Evolutionary conservation across 2,329 filamentous ascomycete species (phyloP).

Genomic region (Knufia fluminis): DNA sequence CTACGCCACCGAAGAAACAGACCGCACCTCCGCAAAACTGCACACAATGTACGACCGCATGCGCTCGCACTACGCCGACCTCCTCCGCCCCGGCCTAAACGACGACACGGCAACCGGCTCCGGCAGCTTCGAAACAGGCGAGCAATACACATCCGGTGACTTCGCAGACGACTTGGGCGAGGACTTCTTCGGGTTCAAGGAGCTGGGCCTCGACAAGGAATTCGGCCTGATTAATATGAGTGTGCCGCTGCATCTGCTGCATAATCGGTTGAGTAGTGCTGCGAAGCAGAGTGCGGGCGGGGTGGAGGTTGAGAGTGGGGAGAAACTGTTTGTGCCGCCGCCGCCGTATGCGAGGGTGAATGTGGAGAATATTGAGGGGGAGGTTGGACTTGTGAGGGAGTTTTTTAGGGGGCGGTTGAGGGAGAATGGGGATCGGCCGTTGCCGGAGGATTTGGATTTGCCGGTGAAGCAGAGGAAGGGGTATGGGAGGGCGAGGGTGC

Average conservation of each 20-base stretch:
- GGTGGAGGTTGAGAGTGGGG: constrained; percentile 13
- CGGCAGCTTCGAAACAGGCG: constrained; percentile 89
- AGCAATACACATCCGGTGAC: constrained; percentile 92
- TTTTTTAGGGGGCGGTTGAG: constrained; percentile 88
- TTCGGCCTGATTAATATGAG: constrained; percentile 79
- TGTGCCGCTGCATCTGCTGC: constrained; percentile 86
- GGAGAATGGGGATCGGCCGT: constrained; percentile 68
- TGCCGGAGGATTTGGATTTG: constrained; percentile 90
- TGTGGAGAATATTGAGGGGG: constrained; percentile 62
- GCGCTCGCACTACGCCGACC: constrained; percentile 84
- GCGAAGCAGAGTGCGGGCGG: constrained; percentile 44
- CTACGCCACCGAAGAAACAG: constrained; percentile 90
- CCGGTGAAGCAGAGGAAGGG: constrained; percentile 73
- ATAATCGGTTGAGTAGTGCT: constrained; percentile 70
- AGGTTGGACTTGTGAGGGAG: constrained; percentile 80
- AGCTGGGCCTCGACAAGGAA: constrained; percentile 83
- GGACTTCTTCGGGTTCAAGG: constrained; percentile 98
- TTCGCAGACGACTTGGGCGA: constrained; percentile 97
- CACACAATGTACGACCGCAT: constrained; percentile 84
- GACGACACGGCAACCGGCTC: constrained; percentile 76
- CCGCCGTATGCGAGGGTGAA: constrained; percentile 68
- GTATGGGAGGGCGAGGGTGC: constrained; percentile 34
- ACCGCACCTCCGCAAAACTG: constrained; percentile 71
- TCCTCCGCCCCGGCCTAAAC: constrained; percentile 78
- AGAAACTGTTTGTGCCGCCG: constrained; percentile 52